Base-by-base conservation (phyloP, 2,329 filamentous ascomycete genomes). In the Aspergillus luchuensis region DNA sequence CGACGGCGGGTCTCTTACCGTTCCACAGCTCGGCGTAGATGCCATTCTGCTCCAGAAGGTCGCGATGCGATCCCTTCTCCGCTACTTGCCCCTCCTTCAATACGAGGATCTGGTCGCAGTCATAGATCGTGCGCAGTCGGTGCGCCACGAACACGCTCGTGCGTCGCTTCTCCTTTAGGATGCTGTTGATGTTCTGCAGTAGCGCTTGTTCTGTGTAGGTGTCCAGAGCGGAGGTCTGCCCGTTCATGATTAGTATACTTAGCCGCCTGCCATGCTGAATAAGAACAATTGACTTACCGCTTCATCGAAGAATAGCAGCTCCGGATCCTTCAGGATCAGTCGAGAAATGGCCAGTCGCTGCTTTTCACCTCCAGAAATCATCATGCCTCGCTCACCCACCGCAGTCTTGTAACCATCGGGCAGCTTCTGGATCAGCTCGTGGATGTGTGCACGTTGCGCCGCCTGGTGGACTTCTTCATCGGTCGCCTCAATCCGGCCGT, bases 131-230 rank as follows among this genome's bases (percentile, higher is more conserved):
- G 56, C 94, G 86, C 61, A 99, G 79, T 17, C 95, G 86, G 76
- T 98, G 95, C 6, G 95, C 95, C 5, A 99, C 90, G 72, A 98
- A 98, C 1, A 99, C 91, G 67, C 92, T 97, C 0, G 95, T 98
- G 59, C 93, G 86, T 3, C 82, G 82, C 80, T 96, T 97, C 71
- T 97, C 93, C 67, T 89, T 90, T 57, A 98, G 80, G 56, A 98
- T 95, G 66, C 89, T 89, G 76, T 97, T 97, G 75, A 98, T 97
- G 72, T 97, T 96, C 62, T 89, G 84, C 81, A 98, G 88, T 53
- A 98, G 82, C 1, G 91, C 90, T 77, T 96, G 91, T 78, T 97
- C 94, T 0, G 94, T 97, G 71, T 97, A 91, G 0, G 94, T 97
- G 73, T 97, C 93, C 36, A 97, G 81, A 1, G 94, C 93, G 51